Evolutionary conservation across 768 basidiomycete genomes (phyloP).

Genomic region (Suillus subalutaceus): DNA sequence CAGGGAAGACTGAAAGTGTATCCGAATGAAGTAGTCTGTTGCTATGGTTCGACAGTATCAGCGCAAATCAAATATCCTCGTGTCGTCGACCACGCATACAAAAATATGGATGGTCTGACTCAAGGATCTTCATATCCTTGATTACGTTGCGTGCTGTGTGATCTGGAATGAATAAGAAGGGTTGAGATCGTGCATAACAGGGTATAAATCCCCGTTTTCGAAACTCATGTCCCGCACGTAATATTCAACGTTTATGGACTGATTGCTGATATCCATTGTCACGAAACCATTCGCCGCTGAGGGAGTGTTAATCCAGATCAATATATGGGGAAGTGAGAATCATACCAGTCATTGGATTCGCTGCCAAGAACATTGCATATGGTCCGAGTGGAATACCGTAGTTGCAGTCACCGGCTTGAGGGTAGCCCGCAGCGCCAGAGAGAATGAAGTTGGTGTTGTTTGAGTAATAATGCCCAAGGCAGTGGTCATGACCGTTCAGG

Average conservation of each 20-base stretch:
- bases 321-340: neutral
- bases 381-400: conserved; percentile 2
- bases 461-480: neutral
- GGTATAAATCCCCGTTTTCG: conserved; percentile 6
- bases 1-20: too few species aligned
- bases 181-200: conserved; percentile 1
- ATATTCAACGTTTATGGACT: conserved; percentile 1
- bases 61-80: too few species aligned
- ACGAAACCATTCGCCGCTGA: conserved; percentile 6
- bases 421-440: conserved; percentile 6
- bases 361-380: neutral
- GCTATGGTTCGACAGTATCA: neutral
- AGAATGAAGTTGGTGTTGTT: conserved; percentile 6
- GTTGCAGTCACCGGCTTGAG: conserved; percentile 4
- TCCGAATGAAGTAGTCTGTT: neutral
- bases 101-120: neutral
- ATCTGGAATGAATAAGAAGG: conserved; percentile 6
- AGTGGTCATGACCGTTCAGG: conserved; percentile 6
- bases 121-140: too few species aligned
- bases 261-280: conserved; percentile 4
- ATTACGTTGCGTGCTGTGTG: neutral
- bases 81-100: neutral
- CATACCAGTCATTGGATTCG: conserved; percentile 1
- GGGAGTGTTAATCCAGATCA: neutral
- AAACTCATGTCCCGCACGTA: conserved; percentile 6